Conservation (phyloP, 2,329 filamentous ascomycete species). For the Clathrospora elynae region DNA sequence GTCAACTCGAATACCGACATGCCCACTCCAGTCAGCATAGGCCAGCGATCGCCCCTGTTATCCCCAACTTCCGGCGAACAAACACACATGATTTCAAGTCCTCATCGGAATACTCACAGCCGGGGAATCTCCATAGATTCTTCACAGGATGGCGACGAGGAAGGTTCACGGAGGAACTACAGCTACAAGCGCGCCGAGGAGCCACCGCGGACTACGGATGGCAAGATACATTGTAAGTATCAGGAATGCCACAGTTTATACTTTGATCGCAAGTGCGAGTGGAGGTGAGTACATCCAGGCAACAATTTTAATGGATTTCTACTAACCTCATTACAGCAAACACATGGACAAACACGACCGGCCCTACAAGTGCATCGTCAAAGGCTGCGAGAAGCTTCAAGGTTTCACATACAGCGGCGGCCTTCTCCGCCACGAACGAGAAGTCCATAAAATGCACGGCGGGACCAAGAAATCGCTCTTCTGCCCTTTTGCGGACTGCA, state of each 20-base stretch:
- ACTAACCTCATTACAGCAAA: conserved; percentile 64
- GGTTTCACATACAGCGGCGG: conserved; percentile 96
- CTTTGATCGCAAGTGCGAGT: conserved; percentile 87
- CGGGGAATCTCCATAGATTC: conserved; percentile 37
- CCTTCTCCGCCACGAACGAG: conserved; percentile 84
- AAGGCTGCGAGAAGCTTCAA: conserved; percentile 87
- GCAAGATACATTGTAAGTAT: conserved; percentile 75
- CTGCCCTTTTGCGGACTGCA: conserved; percentile 86
- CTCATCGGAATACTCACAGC: conserved; percentile 21
- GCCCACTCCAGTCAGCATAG: conserved; percentile 46
- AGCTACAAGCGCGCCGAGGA: conserved; percentile 53
- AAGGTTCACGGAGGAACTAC: conserved; percentile 44
- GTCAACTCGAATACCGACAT: conserved; percentile 39
- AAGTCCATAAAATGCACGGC: conserved; percentile 89
- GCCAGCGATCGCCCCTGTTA: conserved; percentile 34
- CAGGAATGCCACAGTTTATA: conserved; percentile 70
- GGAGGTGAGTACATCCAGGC: conserved; percentile 70
- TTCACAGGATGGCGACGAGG: conserved; percentile 39
- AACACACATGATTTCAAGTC: conserved; percentile 30
- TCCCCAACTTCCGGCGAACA: conserved; percentile 34
- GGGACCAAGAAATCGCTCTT: conserved; percentile 85
- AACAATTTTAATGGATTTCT: conserved; percentile 27
- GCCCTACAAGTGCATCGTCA: conserved; percentile 82
- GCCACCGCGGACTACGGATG: conserved; percentile 67
- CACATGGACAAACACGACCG: conserved; percentile 98